Evolutionary conservation across 805 yeast genomes (phyloP), one percentile per base, ranked within the genome.

Genomic region (Kodamaea kaohsiungensis): DNA sequence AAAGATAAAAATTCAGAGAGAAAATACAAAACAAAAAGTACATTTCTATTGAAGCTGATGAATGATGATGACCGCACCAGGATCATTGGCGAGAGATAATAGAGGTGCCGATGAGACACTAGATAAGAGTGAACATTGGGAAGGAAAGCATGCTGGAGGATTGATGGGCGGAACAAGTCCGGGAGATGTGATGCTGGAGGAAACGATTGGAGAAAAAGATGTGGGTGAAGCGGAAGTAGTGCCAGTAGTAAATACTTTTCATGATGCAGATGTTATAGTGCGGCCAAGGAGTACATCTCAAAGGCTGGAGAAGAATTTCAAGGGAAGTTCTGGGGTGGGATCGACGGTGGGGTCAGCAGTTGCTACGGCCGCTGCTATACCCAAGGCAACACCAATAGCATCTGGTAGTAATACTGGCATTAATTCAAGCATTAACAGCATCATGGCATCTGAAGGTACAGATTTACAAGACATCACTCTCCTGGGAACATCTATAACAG

Each of bases 401-500:
- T 30, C 35, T 12, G 35, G 35, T 30, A 30, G 35, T 12, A 30
- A 30, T 30, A 30, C 35, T 30, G 35, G 35, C 35, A 30, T 30
- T 30, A 30, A 30, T 12, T 4, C 25, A 22, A 30, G 35, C 35
- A 30, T 30, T 30, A 30, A 30, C 35, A 30, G 35, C 35, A 30
- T 30, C 13, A 30, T 30, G 13, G 35, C 35, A 30, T 30, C 35
- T 2, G 35, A 40, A 22, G 19, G 37, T 5, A 15, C 48, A 5
- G 53, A 50, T 15, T 35, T 50, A 13, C 53, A 51, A 30, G 53
- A 50, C 25, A 43, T 50, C 38, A 46, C 48, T 4, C 50, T 54
- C 16, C 50, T 49, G 27, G 51, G 51, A 9, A 30, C 48, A 43
- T 56, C 59, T 6, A 71, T 78, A 37, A 74, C 83, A 1, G 85